These are phyloP conservation scores for Talaromyces sp. DNA, from an alignment of 2,329 filamentous ascomycete species.

Conservation along the genomic window DNA sequence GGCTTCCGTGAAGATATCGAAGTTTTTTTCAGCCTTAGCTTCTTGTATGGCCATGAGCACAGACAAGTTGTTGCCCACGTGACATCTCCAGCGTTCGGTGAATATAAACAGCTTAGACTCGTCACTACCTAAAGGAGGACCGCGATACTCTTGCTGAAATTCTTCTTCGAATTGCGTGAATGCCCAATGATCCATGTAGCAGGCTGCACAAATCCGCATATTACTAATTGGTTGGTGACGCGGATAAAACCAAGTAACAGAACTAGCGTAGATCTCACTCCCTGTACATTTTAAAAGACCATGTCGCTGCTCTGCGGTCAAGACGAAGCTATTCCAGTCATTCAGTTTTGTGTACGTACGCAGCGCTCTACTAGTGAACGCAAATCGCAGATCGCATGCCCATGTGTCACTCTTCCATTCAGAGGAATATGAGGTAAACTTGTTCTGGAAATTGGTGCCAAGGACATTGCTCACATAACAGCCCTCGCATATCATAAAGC, in stretches of 20 bases:
- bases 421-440: not conserved
- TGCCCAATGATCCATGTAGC: not conserved
- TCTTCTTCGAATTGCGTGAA: not conserved
- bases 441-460: not conserved
- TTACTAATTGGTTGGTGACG: not conserved
- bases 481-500: not conserved
- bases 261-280: not conserved
- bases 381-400: not conserved
- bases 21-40: not conserved
- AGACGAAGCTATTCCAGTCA: not conserved
- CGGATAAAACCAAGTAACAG: not conserved
- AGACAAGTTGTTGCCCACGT: not conserved
- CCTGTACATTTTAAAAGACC: not conserved
- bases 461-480: not conserved
- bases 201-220: not conserved
- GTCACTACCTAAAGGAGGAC: not conserved
- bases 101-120: not conserved
- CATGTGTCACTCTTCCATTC: not conserved
- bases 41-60: not conserved
- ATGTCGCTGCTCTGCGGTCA: not conserved
- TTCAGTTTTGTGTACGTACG: not conserved
- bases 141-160: not conserved
- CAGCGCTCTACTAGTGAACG: not conserved
- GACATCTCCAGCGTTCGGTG: not conserved
- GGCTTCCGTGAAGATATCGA: not conserved